Evolutionary conservation across 1,284 basidiomycete genomes (phyloP).

Genomic region (Fomitopsis betulina): DNA sequence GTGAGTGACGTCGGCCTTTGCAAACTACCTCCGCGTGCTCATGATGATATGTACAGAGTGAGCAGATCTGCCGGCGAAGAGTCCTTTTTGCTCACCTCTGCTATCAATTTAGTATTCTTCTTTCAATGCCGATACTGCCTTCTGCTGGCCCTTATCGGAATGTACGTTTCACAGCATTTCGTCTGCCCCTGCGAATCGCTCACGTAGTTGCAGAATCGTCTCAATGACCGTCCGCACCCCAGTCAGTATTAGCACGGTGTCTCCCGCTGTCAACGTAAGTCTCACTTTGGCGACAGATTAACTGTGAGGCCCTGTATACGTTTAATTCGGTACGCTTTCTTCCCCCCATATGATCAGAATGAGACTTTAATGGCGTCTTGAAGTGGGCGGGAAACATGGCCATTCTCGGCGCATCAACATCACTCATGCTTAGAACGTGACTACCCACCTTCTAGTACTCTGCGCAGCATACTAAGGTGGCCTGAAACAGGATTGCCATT

Average conservation of each 20-base stretch:
- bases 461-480: not conserved
- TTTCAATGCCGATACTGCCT: constrained; percentile 69
- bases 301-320: constrained; percentile 62
- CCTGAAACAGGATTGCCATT: constrained; percentile 49
- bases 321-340: constrained; percentile 53
- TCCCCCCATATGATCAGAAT: not conserved
- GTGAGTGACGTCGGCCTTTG: constrained; percentile 32
- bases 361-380: not conserved
- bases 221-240: constrained; percentile 44
- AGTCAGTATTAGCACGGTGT: constrained; percentile 26
- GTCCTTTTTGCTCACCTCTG: not conserved
- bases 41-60: constrained; percentile 17
- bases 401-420: constrained; percentile 59
- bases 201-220: constrained; percentile 39
- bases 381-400: constrained; percentile 64
- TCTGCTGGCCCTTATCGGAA: constrained; percentile 53
- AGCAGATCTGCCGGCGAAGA: constrained; percentile 7
- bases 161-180: constrained; percentile 37
- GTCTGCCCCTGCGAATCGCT: not conserved
- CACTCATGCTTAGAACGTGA: constrained; percentile 67
- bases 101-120: constrained; percentile 46
- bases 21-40: not conserved
- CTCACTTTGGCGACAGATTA: constrained; percentile 39
- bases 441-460: constrained; percentile 12
- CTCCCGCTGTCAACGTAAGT: not conserved